Evolutionary conservation across 139 green algal species (phyloP).

Genomic region (Coelastrella sp.): DNA sequence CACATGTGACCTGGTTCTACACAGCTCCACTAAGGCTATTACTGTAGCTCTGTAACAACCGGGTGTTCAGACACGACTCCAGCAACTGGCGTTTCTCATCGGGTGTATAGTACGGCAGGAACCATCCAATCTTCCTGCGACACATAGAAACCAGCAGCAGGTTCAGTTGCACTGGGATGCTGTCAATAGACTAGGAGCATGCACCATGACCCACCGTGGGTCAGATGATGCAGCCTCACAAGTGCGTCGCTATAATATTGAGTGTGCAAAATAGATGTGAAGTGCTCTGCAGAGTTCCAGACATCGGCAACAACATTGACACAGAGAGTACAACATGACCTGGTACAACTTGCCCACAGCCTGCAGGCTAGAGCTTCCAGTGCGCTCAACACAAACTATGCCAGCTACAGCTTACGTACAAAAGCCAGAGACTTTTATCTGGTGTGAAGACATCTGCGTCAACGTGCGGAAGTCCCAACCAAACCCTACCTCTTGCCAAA

Average conservation of each 20-base stretch:
- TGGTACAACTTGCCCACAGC: too few relatives aligned
- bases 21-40: background rate
- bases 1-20: background rate
- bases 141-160: background rate
- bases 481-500: slow-evolving; percentile 71
- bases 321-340: too few relatives aligned
- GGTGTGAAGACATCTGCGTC: too few relatives aligned
- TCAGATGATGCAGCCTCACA: too few relatives aligned
- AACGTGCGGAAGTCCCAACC: background rate
- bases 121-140: slow-evolving; percentile 67
- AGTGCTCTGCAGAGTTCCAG: too few relatives aligned
- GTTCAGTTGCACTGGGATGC: background rate
- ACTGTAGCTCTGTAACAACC: slow-evolving; percentile 31
- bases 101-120: slow-evolving; percentile 67
- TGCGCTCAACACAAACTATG: too few relatives aligned
- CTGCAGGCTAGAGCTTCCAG: too few relatives aligned
- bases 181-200: background rate
- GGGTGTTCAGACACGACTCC: slow-evolving; percentile 55
- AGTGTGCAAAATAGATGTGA: too few relatives aligned
- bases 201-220: too few relatives aligned
- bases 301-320: too few relatives aligned
- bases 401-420: background rate
- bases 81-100: slow-evolving; percentile 59
- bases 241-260: too few relatives aligned
- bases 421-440: background rate